These are phyloP conservation scores for Eutrema japonicum DNA, from an alignment of 345 rosid genomes.

Conservation along the genomic window DNA sequence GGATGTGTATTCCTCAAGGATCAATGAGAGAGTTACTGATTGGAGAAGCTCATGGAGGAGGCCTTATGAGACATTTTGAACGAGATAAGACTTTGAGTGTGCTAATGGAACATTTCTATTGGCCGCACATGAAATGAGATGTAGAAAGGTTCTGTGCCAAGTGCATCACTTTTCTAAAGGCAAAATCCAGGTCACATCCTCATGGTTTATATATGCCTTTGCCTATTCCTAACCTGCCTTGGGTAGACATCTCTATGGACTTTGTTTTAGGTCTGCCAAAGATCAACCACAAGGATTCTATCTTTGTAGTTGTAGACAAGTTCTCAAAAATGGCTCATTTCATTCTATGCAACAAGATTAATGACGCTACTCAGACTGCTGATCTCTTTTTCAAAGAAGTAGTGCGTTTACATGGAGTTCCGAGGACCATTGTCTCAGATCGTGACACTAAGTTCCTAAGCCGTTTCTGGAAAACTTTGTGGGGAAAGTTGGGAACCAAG, in stretches of 20 bases:
- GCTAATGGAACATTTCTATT: background rate
- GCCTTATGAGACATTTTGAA: too few species aligned
- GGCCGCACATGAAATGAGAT: background rate
- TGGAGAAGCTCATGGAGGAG: too few species aligned
- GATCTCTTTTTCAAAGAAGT: too few species aligned
- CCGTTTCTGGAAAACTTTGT: background rate
- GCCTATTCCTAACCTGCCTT: background rate
- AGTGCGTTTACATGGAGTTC: too few species aligned
- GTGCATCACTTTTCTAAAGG: background rate
- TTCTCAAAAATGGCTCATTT: background rate
- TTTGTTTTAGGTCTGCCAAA: background rate
- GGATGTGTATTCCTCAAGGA: too few species aligned
- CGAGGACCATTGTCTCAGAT: too few species aligned
- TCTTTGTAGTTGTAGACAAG: background rate
- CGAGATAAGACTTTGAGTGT: background rate
- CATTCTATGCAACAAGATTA: background rate
- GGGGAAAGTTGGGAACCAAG: background rate
- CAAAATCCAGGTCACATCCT: background rate
- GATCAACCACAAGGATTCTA: background rate
- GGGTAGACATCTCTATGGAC: background rate
- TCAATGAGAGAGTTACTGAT: too few species aligned
- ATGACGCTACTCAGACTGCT: too few species aligned
- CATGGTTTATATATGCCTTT: background rate
- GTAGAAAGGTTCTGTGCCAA: background rate
- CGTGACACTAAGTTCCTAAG: background rate